phyloP scores from a whole-genome alignment of 805 yeast species.

The Monosporozyma siamensis region DNA sequence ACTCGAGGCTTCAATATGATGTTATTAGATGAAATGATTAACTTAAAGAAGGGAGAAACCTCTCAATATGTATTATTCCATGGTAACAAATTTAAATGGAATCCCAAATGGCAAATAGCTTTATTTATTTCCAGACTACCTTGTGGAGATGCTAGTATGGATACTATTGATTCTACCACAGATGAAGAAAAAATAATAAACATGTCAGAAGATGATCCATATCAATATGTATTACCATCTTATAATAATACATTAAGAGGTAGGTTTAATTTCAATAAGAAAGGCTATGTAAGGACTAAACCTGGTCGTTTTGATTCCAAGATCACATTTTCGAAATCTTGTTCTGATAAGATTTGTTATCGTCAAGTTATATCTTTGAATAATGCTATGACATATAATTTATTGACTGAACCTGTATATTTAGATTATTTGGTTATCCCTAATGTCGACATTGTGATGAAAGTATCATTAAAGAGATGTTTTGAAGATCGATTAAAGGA shows the following conservation, averaged over 20 bases:
- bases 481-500: slow-evolving; percentile 9
- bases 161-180: slow-evolving; percentile 16
- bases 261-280: slow-evolving; percentile 42
- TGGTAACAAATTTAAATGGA: slow-evolving; percentile 25
- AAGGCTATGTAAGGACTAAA: slow-evolving; percentile 76
- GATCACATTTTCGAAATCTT: slow-evolving; percentile 67
- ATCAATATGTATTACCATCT: slow-evolving; percentile 22
- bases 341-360: slow-evolving; percentile 73
- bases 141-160: slow-evolving; percentile 85
- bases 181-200: slow-evolving; percentile 13
- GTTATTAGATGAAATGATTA: slow-evolving; percentile 40
- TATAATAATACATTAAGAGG: slow-evolving; percentile 44
- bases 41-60: slow-evolving; percentile 7
- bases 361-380: slow-evolving; percentile 50
- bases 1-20: slow-evolving; percentile 60
- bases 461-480: slow-evolving; percentile 8
- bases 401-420: slow-evolving; percentile 22
- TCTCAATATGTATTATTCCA: slow-evolving; percentile 8
- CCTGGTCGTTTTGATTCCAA: slow-evolving; percentile 85
- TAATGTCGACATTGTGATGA: slow-evolving; percentile 3
- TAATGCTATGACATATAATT: slow-evolving; percentile 37
- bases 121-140: slow-evolving; percentile 70
- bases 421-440: slow-evolving; percentile 46
- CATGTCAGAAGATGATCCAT: slow-evolving; percentile 12
- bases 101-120: slow-evolving; percentile 37